Evolutionary conservation across 2,329 filamentous ascomycete genomes (phyloP), one percentile per base, ranked within the genome.

Genomic region (Fusarium camptoceras): DNA sequence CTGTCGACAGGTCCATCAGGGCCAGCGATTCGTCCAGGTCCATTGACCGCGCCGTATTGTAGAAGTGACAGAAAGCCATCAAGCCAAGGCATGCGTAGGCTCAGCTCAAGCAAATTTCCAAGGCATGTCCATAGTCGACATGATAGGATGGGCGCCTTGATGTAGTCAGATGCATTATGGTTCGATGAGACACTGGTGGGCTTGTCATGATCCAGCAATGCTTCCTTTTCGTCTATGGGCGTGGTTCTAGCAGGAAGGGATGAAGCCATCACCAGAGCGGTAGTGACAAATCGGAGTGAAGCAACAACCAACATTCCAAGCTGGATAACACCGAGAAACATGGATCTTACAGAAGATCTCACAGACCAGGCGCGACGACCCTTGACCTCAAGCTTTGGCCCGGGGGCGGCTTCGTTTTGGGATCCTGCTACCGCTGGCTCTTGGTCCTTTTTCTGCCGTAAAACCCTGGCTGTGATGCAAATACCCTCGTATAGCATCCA

Each of bases 61-160:
- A 91, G 79, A 80, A 97, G 87, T 60, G 92, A 92, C 64, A 96
- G 79, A 73, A 88, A 83, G 77, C 93, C 93, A 77, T 86, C 86
- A 59, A 97, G 86, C 95, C 95, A 98, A 69, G 95, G 95, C 94
- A 97, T 97, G 80, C 94, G 92, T 71, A 84, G 80, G 72, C 91
- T 86, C 77, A 97, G 81, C 83, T 94, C 90, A 73, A 94, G 81
- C 68, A 97, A 81, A 78, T 89, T 90, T 67, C 89, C 90, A 59
- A 91, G 79, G 80, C 92, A 93, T 74, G 89, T 85, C 90, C 92
- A 97, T 55, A 93, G 78, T 75, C 88, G 89, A 86, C 96, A 97
- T 71, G 87, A 86, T 65, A 96, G 82, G 73, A 98, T 86, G 55
- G 94, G 91, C 62, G 85, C 86, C 78, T 85, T 87, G 66, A 51